These are phyloP conservation scores for Avena insularis DNA, from an alignment of 176 grass and related monocot species.

Conservation along the genomic window DNA sequence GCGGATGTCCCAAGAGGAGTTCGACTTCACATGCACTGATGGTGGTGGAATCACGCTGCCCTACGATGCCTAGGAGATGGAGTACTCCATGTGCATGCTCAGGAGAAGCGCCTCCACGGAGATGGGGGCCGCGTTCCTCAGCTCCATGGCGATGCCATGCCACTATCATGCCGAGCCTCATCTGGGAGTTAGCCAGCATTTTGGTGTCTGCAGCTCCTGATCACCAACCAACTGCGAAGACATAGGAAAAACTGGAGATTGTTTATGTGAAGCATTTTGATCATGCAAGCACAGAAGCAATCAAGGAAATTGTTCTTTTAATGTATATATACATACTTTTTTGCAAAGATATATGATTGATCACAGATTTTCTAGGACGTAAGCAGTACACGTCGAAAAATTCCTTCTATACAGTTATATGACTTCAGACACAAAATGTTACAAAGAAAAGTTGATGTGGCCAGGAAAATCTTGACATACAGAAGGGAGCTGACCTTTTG, in stretches of 20 bases:
- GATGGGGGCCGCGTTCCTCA: constrained; percentile 42
- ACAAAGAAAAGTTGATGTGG: neutral
- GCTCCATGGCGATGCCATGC: constrained; percentile 38
- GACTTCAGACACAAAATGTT: neutral
- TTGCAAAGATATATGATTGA: neutral
- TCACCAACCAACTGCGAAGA: neutral
- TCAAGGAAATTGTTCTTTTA: neutral
- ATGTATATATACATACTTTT: neutral
- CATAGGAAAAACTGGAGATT: neutral
- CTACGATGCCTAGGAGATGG: constrained; percentile 36
- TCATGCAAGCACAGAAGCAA: constrained; percentile 24
- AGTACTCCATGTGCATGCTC: constrained; percentile 52
- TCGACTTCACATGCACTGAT: constrained; percentile 25
- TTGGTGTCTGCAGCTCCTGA: constrained; percentile 33
- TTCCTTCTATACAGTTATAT: neutral
- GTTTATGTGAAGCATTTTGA: neutral
- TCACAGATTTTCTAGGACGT: neutral
- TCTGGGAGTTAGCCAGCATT: neutral
- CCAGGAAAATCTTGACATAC: neutral
- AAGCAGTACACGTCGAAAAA: neutral
- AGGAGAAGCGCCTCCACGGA: constrained; percentile 41
- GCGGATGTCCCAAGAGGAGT: constrained; percentile 56
- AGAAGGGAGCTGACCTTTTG: neutral
- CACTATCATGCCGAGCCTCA: neutral
- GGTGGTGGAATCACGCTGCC: constrained; percentile 52